phyloP scores from a whole-genome alignment of 1,284 basidiomycete species.

The Rhodotorula sp. region DNA sequence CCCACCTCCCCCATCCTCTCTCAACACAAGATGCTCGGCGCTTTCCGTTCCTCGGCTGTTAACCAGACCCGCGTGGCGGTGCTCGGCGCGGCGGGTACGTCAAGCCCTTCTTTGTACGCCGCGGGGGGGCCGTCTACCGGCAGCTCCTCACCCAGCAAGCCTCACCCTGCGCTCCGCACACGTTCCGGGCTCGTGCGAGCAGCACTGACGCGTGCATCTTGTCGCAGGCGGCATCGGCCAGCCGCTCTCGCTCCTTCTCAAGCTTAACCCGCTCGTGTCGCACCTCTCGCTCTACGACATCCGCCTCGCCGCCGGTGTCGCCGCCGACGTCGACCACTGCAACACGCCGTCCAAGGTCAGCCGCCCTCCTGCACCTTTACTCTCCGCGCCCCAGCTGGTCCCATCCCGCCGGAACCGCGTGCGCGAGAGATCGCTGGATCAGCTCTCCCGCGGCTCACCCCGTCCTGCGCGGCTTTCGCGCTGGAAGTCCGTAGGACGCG shows the following conservation, averaged over 20 bases:
- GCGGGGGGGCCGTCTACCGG: neutral
- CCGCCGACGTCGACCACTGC: constrained; percentile 88
- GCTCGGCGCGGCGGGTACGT: constrained; percentile 76
- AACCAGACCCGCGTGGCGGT: constrained; percentile 81
- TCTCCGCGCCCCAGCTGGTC: too few relatives aligned
- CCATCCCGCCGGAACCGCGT: too few relatives aligned
- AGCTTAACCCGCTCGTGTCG: constrained; percentile 78
- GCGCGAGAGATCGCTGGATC: neutral
- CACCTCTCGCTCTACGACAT: constrained; percentile 75
- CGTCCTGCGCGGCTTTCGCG: too few relatives aligned
- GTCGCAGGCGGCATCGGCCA: constrained; percentile 48
- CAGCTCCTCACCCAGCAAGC: neutral
- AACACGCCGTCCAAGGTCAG: constrained; percentile 69
- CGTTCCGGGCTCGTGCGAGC: too few relatives aligned
- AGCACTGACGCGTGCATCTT: too few relatives aligned
- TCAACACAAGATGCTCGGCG: neutral
- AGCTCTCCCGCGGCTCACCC: neutral
- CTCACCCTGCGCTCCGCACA: too few relatives aligned
- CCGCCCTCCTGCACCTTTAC: neutral
- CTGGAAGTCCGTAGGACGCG: too few relatives aligned
- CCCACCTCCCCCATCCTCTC: neutral
- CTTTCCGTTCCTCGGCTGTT: constrained; percentile 57
- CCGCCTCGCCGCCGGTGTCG: constrained; percentile 87
- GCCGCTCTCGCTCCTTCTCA: constrained; percentile 83
- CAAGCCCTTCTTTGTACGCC: neutral